Percentiles rank a stretch among this genome's conserved stretches.
Conservation (phyloP, 106 monocot species). For the Allium fistulosum region DNA sequence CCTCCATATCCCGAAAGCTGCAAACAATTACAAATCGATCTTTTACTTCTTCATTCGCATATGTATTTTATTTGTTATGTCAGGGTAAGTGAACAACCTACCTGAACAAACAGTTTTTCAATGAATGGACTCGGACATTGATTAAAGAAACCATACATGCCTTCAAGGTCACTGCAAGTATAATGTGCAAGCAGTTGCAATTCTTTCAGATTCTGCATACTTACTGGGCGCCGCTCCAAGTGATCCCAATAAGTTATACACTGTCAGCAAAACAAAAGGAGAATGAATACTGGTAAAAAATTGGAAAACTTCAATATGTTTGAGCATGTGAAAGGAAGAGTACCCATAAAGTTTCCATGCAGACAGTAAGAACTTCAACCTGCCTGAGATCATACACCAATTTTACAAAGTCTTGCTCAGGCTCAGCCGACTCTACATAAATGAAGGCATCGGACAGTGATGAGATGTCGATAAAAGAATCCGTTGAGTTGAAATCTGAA, state of each 20-base stretch:
- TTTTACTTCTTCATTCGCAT: neutral
- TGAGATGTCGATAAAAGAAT: slow-evolving; percentile 1
- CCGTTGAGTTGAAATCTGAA: neutral
- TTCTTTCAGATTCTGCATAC: too few species aligned
- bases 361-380: slow-evolving; percentile 3
- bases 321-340: neutral
- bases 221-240: too few species aligned
- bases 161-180: too few species aligned
- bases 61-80: too few species aligned
- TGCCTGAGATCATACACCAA: slow-evolving; percentile 5
- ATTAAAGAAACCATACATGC: too few species aligned
- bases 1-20: neutral
- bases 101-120: too few species aligned
- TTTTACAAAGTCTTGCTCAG: slow-evolving; percentile 5
- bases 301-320: too few species aligned
- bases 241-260: neutral
- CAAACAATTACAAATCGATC: neutral
- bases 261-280: too few species aligned
- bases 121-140: too few species aligned
- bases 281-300: neutral
- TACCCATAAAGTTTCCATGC: neutral
- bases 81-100: too few species aligned
- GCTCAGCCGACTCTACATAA: neutral
- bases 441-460: slow-evolving; percentile 5
- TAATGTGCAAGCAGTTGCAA: too few species aligned